Conservation (phyloP, 192 early-diverging fungal genomes). For the Backusella circina region DNA sequence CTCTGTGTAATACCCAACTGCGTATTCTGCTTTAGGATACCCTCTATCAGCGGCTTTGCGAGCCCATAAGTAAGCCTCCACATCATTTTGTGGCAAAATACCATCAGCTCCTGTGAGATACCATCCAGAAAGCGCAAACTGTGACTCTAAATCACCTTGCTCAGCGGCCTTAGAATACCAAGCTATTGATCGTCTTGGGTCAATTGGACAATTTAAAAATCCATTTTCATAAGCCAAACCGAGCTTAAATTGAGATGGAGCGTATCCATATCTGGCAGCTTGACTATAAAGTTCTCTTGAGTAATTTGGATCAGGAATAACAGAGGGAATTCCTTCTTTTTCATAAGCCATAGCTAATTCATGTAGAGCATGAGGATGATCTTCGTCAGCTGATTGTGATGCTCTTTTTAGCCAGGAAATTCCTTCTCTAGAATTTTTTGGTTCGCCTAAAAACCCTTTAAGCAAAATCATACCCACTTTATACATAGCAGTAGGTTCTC, state of each 20-base stretch:
- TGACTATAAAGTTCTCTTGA: slow-evolving; percentile 89
- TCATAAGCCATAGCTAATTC: slow-evolving; percentile 90
- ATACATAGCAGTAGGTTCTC: slow-evolving; percentile 94
- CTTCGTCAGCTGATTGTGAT: slow-evolving; percentile 80
- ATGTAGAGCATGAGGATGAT: slow-evolving; percentile 90
- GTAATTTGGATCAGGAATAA: slow-evolving; percentile 80
- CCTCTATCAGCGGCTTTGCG: slow-evolving; percentile 94
- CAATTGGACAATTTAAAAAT: slow-evolving; percentile 75
- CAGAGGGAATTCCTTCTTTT: slow-evolving; percentile 59
- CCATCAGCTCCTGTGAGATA: slow-evolving; percentile 90
- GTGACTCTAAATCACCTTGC: slow-evolving; percentile 88
- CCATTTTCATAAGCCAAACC: slow-evolving; percentile 96
- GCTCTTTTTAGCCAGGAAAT: slow-evolving; percentile 95
- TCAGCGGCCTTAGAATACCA: slow-evolving; percentile 97
- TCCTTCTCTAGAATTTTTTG: slow-evolving; percentile 82
- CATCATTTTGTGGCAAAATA: slow-evolving; percentile 84
- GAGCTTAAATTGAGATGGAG: slow-evolving; percentile 88
- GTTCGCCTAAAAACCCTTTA: slow-evolving; percentile 80
- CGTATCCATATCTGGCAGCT: slow-evolving; percentile 90
- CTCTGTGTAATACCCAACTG: slow-evolving; percentile 94
- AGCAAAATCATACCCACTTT: slow-evolving; percentile 91
- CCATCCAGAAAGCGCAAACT: slow-evolving; percentile 97
- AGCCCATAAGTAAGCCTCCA: slow-evolving; percentile 98
- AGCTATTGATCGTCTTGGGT: slow-evolving; percentile 86
- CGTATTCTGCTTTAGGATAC: slow-evolving; percentile 93